A percentile compares a stretch with the other conserved stretches of the same genome.
Evolutionary conservation across 495 filamentous ascomycete species (phyloP).

Genomic region (Lasiosphaeria hispida): DNA sequence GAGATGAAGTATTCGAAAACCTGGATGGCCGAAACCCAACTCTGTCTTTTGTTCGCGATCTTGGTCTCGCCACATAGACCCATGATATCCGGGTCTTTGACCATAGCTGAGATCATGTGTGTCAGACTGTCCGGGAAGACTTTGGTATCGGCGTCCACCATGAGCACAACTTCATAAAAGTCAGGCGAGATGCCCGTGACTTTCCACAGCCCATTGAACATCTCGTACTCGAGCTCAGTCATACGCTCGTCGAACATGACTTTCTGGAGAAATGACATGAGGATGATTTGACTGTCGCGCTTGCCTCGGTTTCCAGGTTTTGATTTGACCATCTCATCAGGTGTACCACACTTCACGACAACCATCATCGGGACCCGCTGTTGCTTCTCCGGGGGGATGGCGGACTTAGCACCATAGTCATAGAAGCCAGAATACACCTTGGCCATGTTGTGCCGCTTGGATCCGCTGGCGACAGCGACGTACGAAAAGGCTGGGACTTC

Average conservation of each 20-base stretch:
- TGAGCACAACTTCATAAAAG: conserved; percentile 94
- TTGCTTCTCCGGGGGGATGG: conserved; percentile 81
- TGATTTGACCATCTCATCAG: conserved; percentile 70
- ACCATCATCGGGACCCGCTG: conserved; percentile 99
- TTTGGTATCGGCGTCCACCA: conserved; percentile 99
- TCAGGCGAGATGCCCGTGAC: conserved; percentile 97
- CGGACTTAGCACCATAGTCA: conserved; percentile 81
- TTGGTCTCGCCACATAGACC: conserved; percentile 98
- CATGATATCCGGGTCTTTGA: conserved; percentile 99
- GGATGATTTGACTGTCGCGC: conserved; percentile 95
- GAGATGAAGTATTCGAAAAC: conserved; percentile 99
- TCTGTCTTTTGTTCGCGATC: conserved; percentile 95
- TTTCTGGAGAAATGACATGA: conserved; percentile 99
- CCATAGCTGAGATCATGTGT: conserved; percentile 99
- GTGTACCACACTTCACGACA: conserved; percentile 93
- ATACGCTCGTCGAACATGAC: conserved; percentile 99
- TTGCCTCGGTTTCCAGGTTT: conserved; percentile 98
- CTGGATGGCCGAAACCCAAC: conserved; percentile 97
- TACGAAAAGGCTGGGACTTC: conserved; percentile 90
- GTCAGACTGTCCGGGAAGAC: conserved; percentile 97
- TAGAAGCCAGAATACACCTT: conserved; percentile 98
- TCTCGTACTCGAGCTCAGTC: conserved; percentile 99
- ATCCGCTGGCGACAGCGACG: conserved; percentile 92
- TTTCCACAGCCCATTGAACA: conserved; percentile 99
- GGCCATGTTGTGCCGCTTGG: conserved; percentile 98